Base-by-base conservation (phyloP, 148 eudicot species). In the Heliosperma pusillum region DNA sequence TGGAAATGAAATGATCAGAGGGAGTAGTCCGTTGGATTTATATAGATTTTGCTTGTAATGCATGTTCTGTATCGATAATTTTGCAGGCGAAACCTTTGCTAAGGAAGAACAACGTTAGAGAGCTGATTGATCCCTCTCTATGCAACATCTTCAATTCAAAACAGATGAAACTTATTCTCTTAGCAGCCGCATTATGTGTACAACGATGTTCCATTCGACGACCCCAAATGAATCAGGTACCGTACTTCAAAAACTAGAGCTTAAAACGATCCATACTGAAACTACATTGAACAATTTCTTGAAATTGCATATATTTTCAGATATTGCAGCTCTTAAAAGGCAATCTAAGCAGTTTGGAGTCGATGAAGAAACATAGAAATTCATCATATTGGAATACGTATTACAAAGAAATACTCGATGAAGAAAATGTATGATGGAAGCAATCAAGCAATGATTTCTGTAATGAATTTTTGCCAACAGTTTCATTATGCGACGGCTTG, bases 221-320 rank as follows among this genome's bases (percentile, higher is more conserved):
- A 25, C 98, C 98, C 33, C 83, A 47, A 36, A 91, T 93, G 89
- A 89, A 85, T 73, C 91, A 93, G 93, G 96, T 80, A 85, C 13
- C 67, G 16, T 17, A 63, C 16, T 29, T 17, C 8, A 10, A 25
- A n/a, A 63, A n/a, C n/a, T n/a, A n/a, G n/a, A n/a, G n/a, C n/a
- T n/a, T n/a, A n/a, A n/a, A n/a, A n/a, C n/a, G n/a, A n/a, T 47
- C 20, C 20, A 3, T 15, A 59, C 4, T 29, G 36, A 55, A 7
- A 59, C 8, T 8, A 63, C 36, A 19, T n/a, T n/a, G n/a, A 20
- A 8, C 57, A 4, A 42, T 1, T n/a, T n/a, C n/a, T 11, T 52
- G 42, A 3, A 29, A 20, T 30, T 47, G 66, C 60, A 19, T 1
- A 36, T 56, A 36, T 66, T 8, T 33, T 70, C 90, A 93, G 97